These are phyloP conservation scores for Pseudonitzschia pungens DNA, from an alignment of 108 stramenopile species.

Conservation along the genomic window DNA sequence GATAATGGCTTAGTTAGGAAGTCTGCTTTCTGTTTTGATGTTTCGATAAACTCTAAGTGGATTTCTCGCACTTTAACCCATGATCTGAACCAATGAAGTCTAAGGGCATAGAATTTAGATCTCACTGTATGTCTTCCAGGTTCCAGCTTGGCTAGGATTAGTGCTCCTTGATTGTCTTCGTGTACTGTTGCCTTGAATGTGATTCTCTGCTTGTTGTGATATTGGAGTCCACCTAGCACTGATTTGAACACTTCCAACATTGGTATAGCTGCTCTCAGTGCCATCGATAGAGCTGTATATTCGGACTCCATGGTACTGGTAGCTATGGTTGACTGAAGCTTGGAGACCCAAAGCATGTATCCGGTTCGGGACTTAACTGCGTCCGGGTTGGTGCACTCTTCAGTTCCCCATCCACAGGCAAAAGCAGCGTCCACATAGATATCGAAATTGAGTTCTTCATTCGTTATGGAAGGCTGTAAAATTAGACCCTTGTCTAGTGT, in stretches of 20 bases:
- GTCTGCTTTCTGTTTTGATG: conserved; percentile 31
- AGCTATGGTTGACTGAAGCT: conserved; percentile 49
- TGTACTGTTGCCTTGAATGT: conserved; percentile 33
- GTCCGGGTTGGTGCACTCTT: conserved; percentile 33
- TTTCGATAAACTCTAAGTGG: conserved; percentile 18
- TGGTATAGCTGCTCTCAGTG: conserved; percentile 42
- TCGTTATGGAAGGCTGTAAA: not conserved
- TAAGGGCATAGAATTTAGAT: conserved; percentile 48
- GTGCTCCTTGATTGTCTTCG: conserved; percentile 55
- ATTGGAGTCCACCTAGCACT: conserved; percentile 2
- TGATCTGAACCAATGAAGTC: conserved; percentile 53
- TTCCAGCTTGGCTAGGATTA: conserved; percentile 31
- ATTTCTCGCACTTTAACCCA: conserved; percentile 9
- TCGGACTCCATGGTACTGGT: conserved; percentile 51
- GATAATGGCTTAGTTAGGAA: conserved; percentile 49
- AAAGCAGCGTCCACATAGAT: conserved; percentile 52
- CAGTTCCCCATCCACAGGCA: conserved; percentile 40
- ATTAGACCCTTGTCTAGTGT: conserved; percentile 42
- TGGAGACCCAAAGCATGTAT: conserved; percentile 42
- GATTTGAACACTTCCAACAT: conserved; percentile 23
- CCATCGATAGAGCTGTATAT: conserved; percentile 46
- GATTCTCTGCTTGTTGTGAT: conserved; percentile 1
- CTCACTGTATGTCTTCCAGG: conserved; percentile 42
- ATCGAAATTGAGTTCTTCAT: conserved; percentile 10
- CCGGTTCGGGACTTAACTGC: conserved; percentile 51